phyloP scores from a whole-genome alignment of 352 stramenopile species.

The Vaucheria bursata region DNA sequence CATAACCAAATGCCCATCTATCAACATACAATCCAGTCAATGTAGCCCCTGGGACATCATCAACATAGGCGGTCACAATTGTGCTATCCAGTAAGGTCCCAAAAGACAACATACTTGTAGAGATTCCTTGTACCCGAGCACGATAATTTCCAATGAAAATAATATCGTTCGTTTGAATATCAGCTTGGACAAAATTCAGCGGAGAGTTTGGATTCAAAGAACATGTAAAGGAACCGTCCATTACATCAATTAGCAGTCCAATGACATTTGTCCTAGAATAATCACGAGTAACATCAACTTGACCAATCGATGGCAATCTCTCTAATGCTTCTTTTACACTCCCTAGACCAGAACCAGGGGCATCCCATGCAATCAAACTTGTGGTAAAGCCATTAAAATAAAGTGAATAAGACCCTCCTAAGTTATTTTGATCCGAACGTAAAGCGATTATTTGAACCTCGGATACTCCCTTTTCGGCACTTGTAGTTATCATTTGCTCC shows the following conservation, averaged over 20 bases:
- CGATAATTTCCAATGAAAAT: slow-evolving; percentile 51
- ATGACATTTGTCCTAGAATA: slow-evolving; percentile 64
- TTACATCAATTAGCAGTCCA: slow-evolving; percentile 77
- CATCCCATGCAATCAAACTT: slow-evolving; percentile 72
- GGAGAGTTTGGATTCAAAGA: slow-evolving; percentile 12
- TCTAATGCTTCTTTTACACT: slow-evolving; percentile 86
- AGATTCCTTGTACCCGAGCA: slow-evolving; percentile 43
- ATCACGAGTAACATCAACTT: slow-evolving; percentile 72
- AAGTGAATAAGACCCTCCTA: slow-evolving; percentile 80
- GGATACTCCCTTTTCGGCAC: slow-evolving; percentile 54
- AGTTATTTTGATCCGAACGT: slow-evolving; percentile 56
- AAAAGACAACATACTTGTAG: slow-evolving; percentile 28
- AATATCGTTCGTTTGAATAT: slow-evolving; percentile 53
- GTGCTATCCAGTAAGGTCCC: slow-evolving; percentile 42
- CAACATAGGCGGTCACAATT: slow-evolving; percentile 40
- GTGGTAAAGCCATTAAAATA: slow-evolving; percentile 78
- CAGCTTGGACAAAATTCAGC: slow-evolving; percentile 4
- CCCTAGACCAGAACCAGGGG: slow-evolving; percentile 55
- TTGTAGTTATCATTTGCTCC: slow-evolving; percentile 65
- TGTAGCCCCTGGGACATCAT: slow-evolving; percentile 48
- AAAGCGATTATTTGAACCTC: slow-evolving; percentile 62
- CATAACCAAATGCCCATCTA: slow-evolving; percentile 62
- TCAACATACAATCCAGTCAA: slow-evolving; percentile 48
- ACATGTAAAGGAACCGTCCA: slow-evolving; percentile 15
- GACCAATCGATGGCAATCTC: slow-evolving; percentile 68